Evolutionary conservation across 1,139 yeast species (phyloP), one percentile per base, ranked within the genome.

Genomic region (Blastobotrys arbuscula): DNA sequence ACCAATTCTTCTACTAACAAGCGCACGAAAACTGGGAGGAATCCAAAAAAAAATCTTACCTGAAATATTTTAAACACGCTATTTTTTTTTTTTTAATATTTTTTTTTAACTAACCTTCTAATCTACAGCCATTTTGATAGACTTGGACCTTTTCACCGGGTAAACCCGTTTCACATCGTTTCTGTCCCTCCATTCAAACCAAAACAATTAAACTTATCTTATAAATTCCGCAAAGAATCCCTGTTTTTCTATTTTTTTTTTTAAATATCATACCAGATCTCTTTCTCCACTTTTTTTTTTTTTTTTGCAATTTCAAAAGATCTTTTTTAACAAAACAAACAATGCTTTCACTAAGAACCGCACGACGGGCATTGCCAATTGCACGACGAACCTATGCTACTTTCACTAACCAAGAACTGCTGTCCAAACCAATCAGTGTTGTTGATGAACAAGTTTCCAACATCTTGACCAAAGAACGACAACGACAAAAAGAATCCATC

Each of bases 401-500:
- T 2, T 40, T 40, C 31, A 45, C 42, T 15, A 45, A 45, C 45
- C 49, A 45, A 36, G 38, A 49, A 47, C 28, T 44, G 41, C 18
- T 60, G 20, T 56, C 59, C 12, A 57, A 58, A 35, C 51, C 58
- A 15, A 68, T 68, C 19, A 56, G 58, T 30, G 60, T 57, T 13
- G 66, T 62, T 36, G 72, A 68, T 53, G 61, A 63, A 49, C 70
- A 67, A 50, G 66, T 67, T 23, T 59, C 59, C 57, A 74, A 76
- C 57, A 87, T 89, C 73, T 81, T 89, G 69, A 79, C 82, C 63
- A 88, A 84, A 68, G 98, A 92, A 74, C 80, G 85, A 61, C 82
- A 81, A 62, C 86, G 98, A 76, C 98, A 92, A 76, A 84, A 82
- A 74, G 95, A 88, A 71, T 88, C 96, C 33, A 84, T 92, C 65